A percentile compares a stretch with the other conserved stretches of the same genome.
These are phyloP conservation scores for Auriculariales sp. DNA, from an alignment of 768 basidiomycete species.

Conservation along the genomic window DNA sequence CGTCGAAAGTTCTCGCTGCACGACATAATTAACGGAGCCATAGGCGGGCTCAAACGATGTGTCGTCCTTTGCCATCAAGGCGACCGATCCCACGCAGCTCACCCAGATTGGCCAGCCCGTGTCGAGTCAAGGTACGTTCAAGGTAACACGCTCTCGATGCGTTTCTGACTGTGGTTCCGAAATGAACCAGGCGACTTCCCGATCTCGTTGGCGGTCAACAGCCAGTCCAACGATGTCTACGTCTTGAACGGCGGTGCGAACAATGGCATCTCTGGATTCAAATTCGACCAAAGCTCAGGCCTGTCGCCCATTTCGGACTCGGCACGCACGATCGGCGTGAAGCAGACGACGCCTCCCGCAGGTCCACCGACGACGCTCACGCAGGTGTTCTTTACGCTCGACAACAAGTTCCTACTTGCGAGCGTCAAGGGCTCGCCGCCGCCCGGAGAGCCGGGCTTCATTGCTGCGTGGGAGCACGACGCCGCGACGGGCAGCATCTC, in stretches of 20 bases:
- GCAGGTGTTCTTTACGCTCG: slow-evolving; percentile 33
- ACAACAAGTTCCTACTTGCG: slow-evolving; percentile 28
- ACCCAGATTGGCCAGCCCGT: slow-evolving; percentile 29
- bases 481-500: slow-evolving; percentile 28
- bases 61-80: slow-evolving; percentile 25
- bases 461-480: slow-evolving; percentile 35
- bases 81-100: slow-evolving; percentile 26
- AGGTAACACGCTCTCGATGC: background rate
- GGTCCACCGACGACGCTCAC: slow-evolving; percentile 31
- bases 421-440: slow-evolving; percentile 36
- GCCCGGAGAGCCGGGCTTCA: slow-evolving; percentile 28
- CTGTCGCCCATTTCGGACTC: slow-evolving; percentile 26
- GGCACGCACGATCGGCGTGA: slow-evolving; percentile 26
- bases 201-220: slow-evolving; percentile 24
- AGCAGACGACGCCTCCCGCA: slow-evolving; percentile 36
- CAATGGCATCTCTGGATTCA: slow-evolving; percentile 24
- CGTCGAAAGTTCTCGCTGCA: background rate
- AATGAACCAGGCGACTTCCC: slow-evolving; percentile 24
- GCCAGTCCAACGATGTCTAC: slow-evolving; percentile 17
- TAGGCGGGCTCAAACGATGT: slow-evolving; percentile 34
- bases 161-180: background rate
- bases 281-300: slow-evolving; percentile 26
- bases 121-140: slow-evolving; percentile 20
- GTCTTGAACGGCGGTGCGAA: slow-evolving; percentile 22
- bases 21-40: background rate